phyloP scores from a whole-genome alignment of 257 asterid genomes.

The Jaltomata sinuosa region DNA sequence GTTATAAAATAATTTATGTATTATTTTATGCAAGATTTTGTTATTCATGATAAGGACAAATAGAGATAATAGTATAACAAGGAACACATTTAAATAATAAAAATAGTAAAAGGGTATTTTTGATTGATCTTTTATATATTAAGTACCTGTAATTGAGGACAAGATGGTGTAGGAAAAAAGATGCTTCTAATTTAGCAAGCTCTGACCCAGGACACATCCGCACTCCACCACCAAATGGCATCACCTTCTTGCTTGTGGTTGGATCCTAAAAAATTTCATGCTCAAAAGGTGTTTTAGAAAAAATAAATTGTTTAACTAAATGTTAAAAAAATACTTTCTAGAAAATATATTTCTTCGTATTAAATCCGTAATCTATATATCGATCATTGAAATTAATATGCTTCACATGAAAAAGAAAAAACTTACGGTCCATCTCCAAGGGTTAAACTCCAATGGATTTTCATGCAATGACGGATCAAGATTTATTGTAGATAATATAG shows the following conservation, averaged over 20 bases:
- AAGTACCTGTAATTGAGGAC: constrained; percentile 46
- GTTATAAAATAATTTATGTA: too few species aligned
- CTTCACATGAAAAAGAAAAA: background rate
- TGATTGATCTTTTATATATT: too few species aligned
- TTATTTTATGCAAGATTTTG: too few species aligned
- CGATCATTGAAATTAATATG: background rate
- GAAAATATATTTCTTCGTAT: too few species aligned
- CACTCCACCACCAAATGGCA: constrained; percentile 65
- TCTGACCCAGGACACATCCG: constrained; percentile 75
- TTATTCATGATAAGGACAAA: background rate
- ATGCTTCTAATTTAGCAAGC: constrained; percentile 55
- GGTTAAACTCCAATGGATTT: constrained; percentile 46
- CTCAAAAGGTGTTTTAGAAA: background rate
- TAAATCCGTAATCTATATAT: too few species aligned
- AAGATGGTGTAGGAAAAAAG: constrained; percentile 69
- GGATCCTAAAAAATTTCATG: constrained; percentile 24
- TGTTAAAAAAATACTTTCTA: too few species aligned
- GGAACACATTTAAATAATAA: background rate
- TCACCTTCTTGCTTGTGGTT: constrained; percentile 36
- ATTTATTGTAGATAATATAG: constrained; percentile 41
- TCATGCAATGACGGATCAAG: constrained; percentile 60
- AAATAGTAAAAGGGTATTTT: too few species aligned
- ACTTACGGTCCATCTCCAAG: constrained; percentile 66
- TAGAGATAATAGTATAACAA: background rate
- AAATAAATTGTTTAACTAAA: background rate